Conservation (phyloP, 352 stramenopile genomes). For the Globisporangium nunn region DNA sequence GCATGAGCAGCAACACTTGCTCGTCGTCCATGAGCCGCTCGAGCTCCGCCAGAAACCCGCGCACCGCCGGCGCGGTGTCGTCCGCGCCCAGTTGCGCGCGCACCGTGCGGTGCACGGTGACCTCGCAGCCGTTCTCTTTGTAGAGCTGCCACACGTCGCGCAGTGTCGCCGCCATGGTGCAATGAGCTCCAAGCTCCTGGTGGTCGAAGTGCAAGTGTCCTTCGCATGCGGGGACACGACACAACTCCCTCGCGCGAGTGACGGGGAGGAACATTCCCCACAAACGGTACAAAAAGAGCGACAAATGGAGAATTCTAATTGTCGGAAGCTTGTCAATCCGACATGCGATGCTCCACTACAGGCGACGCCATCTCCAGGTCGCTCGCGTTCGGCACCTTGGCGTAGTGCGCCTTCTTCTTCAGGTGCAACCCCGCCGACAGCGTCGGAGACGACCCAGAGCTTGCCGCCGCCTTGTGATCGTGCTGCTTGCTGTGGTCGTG, state of each 20-base stretch:
- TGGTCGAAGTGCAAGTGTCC: neutral
- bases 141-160: slow-evolving; percentile 35
- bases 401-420: slow-evolving; percentile 52
- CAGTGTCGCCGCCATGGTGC: slow-evolving; percentile 17
- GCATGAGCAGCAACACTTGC: slow-evolving; percentile 37
- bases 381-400: slow-evolving; percentile 26
- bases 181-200: too few species aligned
- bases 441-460: slow-evolving; percentile 8
- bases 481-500: slow-evolving; percentile 1
- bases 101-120: slow-evolving; percentile 25
- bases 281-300: neutral
- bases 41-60: slow-evolving; percentile 27
- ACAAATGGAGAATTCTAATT: neutral
- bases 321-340: neutral
- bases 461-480: neutral
- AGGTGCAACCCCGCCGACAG: slow-evolving; percentile 25
- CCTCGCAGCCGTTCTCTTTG: slow-evolving; percentile 36
- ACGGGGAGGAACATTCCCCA: neutral
- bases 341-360: neutral
- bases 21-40: slow-evolving; percentile 27
- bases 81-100: slow-evolving; percentile 18
- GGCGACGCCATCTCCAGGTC: slow-evolving; percentile 33
- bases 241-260: neutral
- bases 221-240: neutral
- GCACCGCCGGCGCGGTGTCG: slow-evolving; percentile 15